These are phyloP conservation scores for Microthlaspi erraticum DNA, from an alignment of 345 rosid species.

Conservation along the genomic window DNA sequence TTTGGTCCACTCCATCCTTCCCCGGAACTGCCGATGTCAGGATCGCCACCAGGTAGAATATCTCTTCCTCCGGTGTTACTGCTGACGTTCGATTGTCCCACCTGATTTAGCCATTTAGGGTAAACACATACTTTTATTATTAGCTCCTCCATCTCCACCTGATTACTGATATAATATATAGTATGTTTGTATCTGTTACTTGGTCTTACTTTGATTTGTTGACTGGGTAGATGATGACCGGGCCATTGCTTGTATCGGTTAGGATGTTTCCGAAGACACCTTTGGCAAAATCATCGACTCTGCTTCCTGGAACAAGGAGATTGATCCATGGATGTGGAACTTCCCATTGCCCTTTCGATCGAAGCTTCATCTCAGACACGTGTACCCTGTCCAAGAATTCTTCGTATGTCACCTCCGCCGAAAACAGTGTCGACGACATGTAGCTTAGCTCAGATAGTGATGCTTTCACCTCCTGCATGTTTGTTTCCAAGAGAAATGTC, in stretches of 20 bases:
- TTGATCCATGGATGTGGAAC: conserved; percentile 99
- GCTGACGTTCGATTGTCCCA: conserved; percentile 98
- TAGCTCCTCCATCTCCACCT: no score
- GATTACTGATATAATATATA: no score
- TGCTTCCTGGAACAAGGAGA: conserved; percentile 87
- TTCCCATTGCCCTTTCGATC: conserved; percentile 93
- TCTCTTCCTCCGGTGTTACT: conserved; percentile 82
- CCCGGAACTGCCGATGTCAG: conserved; percentile 88
- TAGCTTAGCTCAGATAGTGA: conserved; percentile 65
- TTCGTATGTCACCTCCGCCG: conserved; percentile 73
- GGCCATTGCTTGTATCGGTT: conserved; percentile 86
- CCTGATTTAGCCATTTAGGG: no score
- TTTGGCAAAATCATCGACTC: conserved; percentile 63
- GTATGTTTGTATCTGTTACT: no score
- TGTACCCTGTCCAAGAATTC: conserved; percentile 95
- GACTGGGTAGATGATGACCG: conserved; percentile 89
- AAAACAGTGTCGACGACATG: conserved; percentile 72
- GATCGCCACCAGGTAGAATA: conserved; percentile 92
- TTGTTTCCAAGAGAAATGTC: no score
- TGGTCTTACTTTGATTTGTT: conserved; percentile 92
- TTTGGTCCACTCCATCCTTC: conserved; percentile 69
- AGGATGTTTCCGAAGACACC: conserved; percentile 83
- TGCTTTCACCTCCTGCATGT: conserved; percentile 68
- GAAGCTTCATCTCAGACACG: conserved; percentile 75
- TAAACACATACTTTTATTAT: no score